Evolutionary conservation across 2,329 filamentous ascomycete genomes (phyloP).

Genomic region (Aureobasidium sp.): DNA sequence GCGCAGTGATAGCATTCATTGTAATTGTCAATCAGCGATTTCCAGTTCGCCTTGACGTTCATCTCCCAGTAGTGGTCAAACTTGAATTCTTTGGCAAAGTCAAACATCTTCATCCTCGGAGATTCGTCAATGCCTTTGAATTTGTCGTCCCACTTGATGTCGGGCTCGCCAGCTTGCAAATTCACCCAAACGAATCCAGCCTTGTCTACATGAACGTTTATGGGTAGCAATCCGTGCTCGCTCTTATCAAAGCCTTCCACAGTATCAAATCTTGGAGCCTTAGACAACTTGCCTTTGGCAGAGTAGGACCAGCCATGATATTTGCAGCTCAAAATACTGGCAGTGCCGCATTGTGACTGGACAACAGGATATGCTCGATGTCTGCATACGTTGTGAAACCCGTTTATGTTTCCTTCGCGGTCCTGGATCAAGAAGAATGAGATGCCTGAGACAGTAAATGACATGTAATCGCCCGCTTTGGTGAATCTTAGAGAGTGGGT

Average conservation of each 20-base stretch:
- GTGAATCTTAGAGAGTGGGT: conserved; percentile 26
- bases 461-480: conserved; percentile 23
- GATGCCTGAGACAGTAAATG: conserved; percentile 21
- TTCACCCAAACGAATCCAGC: conserved; percentile 53
- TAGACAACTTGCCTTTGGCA: conserved; percentile 49
- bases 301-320: conserved; percentile 60
- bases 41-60: conserved; percentile 54
- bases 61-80: conserved; percentile 54
- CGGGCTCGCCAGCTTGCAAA: conserved; percentile 43
- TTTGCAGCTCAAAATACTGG: conserved; percentile 49
- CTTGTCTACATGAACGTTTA: conserved; percentile 15
- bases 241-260: conserved; percentile 50
- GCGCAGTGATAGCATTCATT: conserved; percentile 60
- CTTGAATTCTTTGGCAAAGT: conserved; percentile 44
- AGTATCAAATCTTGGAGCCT: conserved; percentile 53
- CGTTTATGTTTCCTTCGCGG: conserved; percentile 42
- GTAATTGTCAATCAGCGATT: conserved; percentile 56
- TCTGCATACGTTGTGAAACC: conserved; percentile 56
- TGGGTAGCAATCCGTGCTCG: conserved; percentile 46
- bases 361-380: conserved; percentile 56
- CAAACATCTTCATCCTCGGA: conserved; percentile 38
- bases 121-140: conserved; percentile 44
- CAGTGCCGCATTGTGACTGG: conserved; percentile 43
- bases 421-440: conserved; percentile 21
- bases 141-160: conserved; percentile 47